Evolutionary conservation across 805 yeast species (phyloP).

Genomic region (Candida hungchunana): DNA sequence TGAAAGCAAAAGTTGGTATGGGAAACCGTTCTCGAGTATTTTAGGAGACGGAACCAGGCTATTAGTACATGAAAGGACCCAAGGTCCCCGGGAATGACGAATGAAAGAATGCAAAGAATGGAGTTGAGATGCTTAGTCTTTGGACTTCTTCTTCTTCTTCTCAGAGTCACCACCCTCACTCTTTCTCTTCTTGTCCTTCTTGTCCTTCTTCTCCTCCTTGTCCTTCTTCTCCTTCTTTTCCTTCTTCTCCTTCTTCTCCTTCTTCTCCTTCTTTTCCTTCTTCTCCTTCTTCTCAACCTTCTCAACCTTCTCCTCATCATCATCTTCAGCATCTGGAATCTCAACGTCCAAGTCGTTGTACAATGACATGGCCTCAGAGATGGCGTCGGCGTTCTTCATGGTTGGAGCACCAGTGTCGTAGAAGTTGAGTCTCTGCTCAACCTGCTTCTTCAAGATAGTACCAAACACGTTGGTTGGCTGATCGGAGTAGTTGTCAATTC

Average conservation of each 20-base stretch:
- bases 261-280: constrained; percentile 40
- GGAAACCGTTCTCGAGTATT: too few relatives aligned
- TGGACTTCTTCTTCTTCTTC: too few relatives aligned
- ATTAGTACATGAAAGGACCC: neutral
- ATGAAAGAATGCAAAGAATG: neutral
- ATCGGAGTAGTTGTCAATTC: constrained; percentile 97
- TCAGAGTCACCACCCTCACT: neutral
- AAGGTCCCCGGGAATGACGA: too few relatives aligned
- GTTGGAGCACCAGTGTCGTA: constrained; percentile 97
- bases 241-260: constrained; percentile 29
- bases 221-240: constrained; percentile 14
- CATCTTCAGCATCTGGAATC: constrained; percentile 33
- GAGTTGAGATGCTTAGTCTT: too few relatives aligned
- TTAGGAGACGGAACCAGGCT: neutral
- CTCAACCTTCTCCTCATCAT: constrained; percentile 29
- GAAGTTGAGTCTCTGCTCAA: constrained; percentile 93
- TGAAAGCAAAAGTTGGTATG: constrained; percentile 3
- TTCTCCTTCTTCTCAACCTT: constrained; percentile 39
- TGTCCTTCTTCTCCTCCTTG: constrained; percentile 17
- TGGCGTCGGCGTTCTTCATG: constrained; percentile 92
- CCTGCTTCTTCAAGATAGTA: constrained; percentile 87
- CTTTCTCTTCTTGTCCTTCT: constrained; percentile 7
- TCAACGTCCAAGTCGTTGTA: constrained; percentile 45
- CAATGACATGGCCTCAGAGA: constrained; percentile 82
- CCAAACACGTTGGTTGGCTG: constrained; percentile 91